Evolutionary conservation across 257 asterid species (phyloP), one percentile per base, ranked within the genome.

Genomic region (Anisodus tanguticus): DNA sequence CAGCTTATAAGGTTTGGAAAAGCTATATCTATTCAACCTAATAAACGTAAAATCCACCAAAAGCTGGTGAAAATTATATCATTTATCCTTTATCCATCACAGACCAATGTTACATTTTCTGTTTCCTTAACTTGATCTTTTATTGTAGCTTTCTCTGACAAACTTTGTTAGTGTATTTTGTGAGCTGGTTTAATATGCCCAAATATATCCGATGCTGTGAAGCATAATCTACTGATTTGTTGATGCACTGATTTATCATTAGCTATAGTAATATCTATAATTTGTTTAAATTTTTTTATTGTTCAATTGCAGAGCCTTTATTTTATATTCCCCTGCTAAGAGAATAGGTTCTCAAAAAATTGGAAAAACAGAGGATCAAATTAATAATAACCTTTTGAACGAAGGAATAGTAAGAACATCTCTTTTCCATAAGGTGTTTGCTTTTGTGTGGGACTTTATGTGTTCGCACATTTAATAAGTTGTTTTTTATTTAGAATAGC

Each of bases 131-230:
- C 71, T 31, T 8, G 8, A 9, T 63, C 2, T 64, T 9, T 64
- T 26, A 31, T 31, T 12, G 41, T 64, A 64, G 70, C 70, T 64
- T 62, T 19, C 43, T 26, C 71, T 64, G 43, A 35, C 72, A 62
- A 51, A 51, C 13, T 11, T 76, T 7, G 22, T 51, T 49, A 6
- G 39, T 76, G 45, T 22, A 76, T 51, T 31, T 76, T 16, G 22
- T 22, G 81, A 51, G 81, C 81, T 76, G 63, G 22, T 49, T 76
- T 12, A 22, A 74, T 74, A 74, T 74, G 62, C 12, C 45, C 81
- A 11, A 6, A 74, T 10, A 74, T 10, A 19, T 51, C 22, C 4
- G 3, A 74, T 74, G 3, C 5, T 74, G 22, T 74, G 43, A 74
- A 74, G 17, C 60, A 49, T 74, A 12, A 49, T 47, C 81, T 74